A percentile compares a stretch with the other conserved stretches of the same genome.
Evolutionary conservation across 2,329 filamentous ascomycete species (phyloP).

Genomic region (Dendryphion nanum): DNA sequence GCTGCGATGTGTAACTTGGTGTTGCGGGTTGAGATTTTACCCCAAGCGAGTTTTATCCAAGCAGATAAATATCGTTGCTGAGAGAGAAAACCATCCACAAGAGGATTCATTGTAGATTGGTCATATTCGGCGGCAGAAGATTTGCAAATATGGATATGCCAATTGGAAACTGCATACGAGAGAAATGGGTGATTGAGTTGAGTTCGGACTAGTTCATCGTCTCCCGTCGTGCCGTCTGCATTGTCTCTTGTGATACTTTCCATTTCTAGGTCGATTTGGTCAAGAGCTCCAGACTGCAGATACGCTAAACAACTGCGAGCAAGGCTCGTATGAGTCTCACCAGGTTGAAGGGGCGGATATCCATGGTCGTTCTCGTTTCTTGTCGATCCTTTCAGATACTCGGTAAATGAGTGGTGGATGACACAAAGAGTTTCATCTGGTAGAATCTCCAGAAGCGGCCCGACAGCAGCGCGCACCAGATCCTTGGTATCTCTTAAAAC

Average conservation of each 20-base stretch:
- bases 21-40: neutral
- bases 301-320: constrained; percentile 13
- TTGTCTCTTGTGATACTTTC: neutral
- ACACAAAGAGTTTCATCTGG: constrained; percentile 47
- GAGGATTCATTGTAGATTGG: constrained; percentile 5
- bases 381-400: constrained; percentile 36
- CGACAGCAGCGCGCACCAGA: constrained; percentile 39
- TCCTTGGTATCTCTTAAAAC: constrained; percentile 27
- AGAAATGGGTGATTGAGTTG: constrained; percentile 7
- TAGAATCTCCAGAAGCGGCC: constrained; percentile 45
- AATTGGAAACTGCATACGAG: constrained; percentile 9
- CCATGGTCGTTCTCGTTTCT: constrained; percentile 1
- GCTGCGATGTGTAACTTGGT: constrained; percentile 11
- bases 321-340: constrained; percentile 9
- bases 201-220: neutral
- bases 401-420: constrained; percentile 51
- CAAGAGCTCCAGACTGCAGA: too few relatives aligned
- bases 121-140: constrained; percentile 1
- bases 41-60: constrained; percentile 10
- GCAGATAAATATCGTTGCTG: neutral
- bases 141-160: constrained; percentile 10
- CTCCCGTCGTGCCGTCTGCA: neutral
- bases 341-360: constrained; percentile 8
- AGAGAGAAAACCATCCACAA: constrained; percentile 5
- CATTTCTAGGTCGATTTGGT: too few relatives aligned